A percentile compares a stretch with the other conserved stretches of the same genome.
Evolutionary conservation across 257 asterid genomes (phyloP).

Genomic region (Nicotiana sylvestris): DNA sequence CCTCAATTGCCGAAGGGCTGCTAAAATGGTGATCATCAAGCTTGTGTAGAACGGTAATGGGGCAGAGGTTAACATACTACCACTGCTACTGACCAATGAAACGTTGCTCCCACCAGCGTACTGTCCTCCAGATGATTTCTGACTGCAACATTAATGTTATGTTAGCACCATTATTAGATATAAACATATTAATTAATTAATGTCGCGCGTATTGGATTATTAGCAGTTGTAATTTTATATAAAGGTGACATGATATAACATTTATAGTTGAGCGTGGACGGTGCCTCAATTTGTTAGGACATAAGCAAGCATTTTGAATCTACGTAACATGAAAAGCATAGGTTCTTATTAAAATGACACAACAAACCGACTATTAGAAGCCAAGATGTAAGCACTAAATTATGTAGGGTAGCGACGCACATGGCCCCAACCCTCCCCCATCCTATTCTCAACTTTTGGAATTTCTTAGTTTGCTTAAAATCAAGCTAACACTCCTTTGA

Average conservation of each 20-base stretch:
- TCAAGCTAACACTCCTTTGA: background rate
- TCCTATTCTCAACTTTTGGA: background rate
- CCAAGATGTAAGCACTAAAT: background rate
- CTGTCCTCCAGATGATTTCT: constrained; percentile 47
- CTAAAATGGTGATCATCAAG: constrained; percentile 3
- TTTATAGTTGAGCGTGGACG: background rate
- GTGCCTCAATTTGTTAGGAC: background rate
- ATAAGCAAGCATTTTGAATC: background rate
- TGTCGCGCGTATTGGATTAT: background rate
- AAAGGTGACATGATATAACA: background rate
- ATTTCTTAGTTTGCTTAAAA: background rate
- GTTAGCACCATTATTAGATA: too few relatives aligned
- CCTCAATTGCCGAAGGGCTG: constrained; percentile 17
- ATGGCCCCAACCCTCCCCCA: constrained; percentile 9
- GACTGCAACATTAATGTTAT: constrained; percentile 32
- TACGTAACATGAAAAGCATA: constrained; percentile 14
- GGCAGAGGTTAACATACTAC: background rate
- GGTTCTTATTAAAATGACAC: background rate
- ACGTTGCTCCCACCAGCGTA: constrained; percentile 25
- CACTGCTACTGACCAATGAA: constrained; percentile 34
- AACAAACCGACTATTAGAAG: constrained; percentile 8
- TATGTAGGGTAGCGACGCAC: constrained; percentile 10
- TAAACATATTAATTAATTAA: background rate
- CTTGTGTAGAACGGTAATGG: background rate
- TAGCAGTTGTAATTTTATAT: background rate